Base-by-base conservation (phyloP, 768 basidiomycete species). In the Boletellus ananiceps region DNA sequence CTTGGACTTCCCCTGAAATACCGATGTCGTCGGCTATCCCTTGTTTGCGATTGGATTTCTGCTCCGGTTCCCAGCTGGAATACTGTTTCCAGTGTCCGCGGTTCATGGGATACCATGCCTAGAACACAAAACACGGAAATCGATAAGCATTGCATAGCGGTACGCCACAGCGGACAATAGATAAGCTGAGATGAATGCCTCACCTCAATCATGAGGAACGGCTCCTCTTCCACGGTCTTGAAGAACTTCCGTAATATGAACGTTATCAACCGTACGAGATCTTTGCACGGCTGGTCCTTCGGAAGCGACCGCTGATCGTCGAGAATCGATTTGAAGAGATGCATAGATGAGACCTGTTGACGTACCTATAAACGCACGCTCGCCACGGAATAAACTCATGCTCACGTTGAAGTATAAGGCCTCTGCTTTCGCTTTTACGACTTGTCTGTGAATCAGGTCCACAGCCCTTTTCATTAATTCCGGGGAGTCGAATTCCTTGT, bases 201-300 rank as follows among this genome's bases (percentile, higher is more conserved):
- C 59, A 93, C 93, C 77, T 98, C 93, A 52, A 97, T 78, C 51
- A 91, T 79, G 40, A 97, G 74, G 71, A 97, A 88, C 0, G 89
- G 77, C 53, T 96, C 86, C 55, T 90, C 83, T 46, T 81, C 78
- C 41, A 93, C 76, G 7, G 84, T 80, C 66, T 96, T 98, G 82
- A 99, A 98, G 76, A 98, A 98, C 63, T 86, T 84, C 21, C 90
- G 82, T 50, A 97, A 76, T 52, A 97, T 76, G 69, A 79, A 99
- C 60, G 83, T 88, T 71, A 97, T 83, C 32, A 98, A 71, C 47
- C 79, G 77, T 47, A 90, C 66, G 41, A 98, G 81, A 68, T 98
- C 96, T 58, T 86, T 87, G 72, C 80, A 77, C 2, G 90, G 75
- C 54, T 83, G 83, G 42, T 88, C 85, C 46, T 80, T 82, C 49